phyloP scores from a whole-genome alignment of 495 filamentous ascomycete species.

The Annulohypoxylon nitens region DNA sequence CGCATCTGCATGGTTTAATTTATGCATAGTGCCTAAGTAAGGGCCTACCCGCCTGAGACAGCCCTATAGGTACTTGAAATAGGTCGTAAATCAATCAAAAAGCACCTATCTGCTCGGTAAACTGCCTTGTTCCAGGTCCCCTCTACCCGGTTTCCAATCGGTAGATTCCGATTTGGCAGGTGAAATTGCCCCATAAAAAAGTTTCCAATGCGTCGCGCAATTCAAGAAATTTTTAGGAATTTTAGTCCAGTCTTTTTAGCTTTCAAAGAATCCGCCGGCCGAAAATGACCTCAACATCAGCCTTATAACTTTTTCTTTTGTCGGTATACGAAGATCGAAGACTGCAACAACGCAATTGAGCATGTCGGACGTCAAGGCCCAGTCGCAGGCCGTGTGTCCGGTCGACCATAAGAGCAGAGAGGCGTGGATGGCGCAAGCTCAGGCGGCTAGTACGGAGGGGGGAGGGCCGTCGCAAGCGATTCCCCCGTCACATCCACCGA shows the following conservation, averaged over 20 bases:
- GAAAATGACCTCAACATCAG: constrained; percentile 15
- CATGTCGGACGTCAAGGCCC: constrained; percentile 33
- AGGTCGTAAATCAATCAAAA: background rate
- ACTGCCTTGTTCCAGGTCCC: background rate
- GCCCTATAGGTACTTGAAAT: too few relatives aligned
- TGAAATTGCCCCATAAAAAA: constrained; percentile 35
- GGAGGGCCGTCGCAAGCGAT: constrained; percentile 33
- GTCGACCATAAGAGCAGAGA: constrained; percentile 89
- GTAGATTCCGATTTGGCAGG: constrained; percentile 21
- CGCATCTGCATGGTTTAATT: constrained; percentile 5
- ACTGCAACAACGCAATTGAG: background rate
- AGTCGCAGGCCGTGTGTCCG: constrained; percentile 70
- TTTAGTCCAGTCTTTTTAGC: constrained; percentile 11
- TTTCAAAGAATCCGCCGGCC: background rate
- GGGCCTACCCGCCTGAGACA: too few relatives aligned
- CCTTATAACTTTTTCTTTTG: background rate
- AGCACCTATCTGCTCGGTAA: background rate
- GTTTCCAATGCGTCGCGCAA: constrained; percentile 21
- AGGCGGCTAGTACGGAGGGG: constrained; percentile 34
- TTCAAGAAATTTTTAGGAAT: constrained; percentile 25
- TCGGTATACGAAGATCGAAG: background rate
- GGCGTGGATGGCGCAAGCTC: constrained; percentile 75
- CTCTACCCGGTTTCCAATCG: constrained; percentile 24
- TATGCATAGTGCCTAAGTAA: too few relatives aligned
- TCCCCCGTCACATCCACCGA: constrained; percentile 48